Conservation (phyloP, 129 eudicot species). For the Escallonia herrerae region DNA sequence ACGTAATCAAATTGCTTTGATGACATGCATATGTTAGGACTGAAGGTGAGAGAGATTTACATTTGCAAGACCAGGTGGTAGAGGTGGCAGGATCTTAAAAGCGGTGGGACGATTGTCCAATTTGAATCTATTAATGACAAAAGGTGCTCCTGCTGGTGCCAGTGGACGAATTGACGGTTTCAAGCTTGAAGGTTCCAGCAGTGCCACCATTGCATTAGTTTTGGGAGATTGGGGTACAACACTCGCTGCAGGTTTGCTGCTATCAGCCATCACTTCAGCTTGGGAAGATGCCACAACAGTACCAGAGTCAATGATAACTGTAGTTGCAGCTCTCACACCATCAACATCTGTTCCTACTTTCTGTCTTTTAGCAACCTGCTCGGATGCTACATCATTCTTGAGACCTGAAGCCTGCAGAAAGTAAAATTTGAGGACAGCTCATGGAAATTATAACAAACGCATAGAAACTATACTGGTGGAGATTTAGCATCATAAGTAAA, state of each 20-base stretch:
- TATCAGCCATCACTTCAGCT: slow-evolving; percentile 25
- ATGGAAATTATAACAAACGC: no score
- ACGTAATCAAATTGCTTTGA: neutral
- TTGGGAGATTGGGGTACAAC: slow-evolving; percentile 24
- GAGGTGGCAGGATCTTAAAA: slow-evolving; percentile 53
- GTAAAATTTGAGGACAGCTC: neutral
- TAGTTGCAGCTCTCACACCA: slow-evolving; percentile 27
- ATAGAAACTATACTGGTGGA: no score
- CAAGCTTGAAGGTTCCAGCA: slow-evolving; percentile 36
- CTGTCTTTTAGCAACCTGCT: slow-evolving; percentile 48
- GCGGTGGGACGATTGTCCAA: slow-evolving; percentile 90
- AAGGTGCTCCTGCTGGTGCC: slow-evolving; percentile 40
- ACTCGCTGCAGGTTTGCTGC: slow-evolving; percentile 25
- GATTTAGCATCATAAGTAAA: no score
- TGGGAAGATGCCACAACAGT: slow-evolving; percentile 25
- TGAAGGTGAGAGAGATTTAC: slow-evolving; percentile 27
- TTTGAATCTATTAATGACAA: slow-evolving; percentile 55
- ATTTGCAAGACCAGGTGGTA: slow-evolving; percentile 70
- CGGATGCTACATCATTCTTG: slow-evolving; percentile 49
- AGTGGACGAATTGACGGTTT: slow-evolving; percentile 44
- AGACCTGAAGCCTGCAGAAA: slow-evolving; percentile 58
- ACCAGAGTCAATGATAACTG: slow-evolving; percentile 22
- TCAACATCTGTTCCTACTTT: slow-evolving; percentile 38
- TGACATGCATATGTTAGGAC: neutral
- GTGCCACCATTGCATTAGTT: slow-evolving; percentile 17